Base-by-base conservation (phyloP, 2,329 filamentous ascomycete species). In the Diaporthe sp. region DNA sequence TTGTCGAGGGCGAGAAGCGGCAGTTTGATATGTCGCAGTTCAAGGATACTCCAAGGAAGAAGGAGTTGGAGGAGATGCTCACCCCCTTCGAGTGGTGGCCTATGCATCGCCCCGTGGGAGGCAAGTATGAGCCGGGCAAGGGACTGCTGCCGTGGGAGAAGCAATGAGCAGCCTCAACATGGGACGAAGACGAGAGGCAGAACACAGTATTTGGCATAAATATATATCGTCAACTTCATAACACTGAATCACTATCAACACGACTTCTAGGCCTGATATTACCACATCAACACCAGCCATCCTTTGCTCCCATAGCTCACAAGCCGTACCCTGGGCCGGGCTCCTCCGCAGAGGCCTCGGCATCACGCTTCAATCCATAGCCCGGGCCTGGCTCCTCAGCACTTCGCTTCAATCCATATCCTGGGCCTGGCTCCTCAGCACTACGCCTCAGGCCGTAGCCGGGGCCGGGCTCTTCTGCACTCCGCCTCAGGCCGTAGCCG, bases 61-160 rank as follows among this genome's bases (percentile, higher is more conserved):
- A 61, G 55, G 55, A 71, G 32, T 30, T 71, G 44, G 37, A 71
- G 17, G 42, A 71, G 13, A n/a, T 71, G 37, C 13, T 51, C 32
- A 71, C 13, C n/a, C 69, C 69, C 9, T 71, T 71, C 42, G 55
- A 71, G 55, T 71, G 69, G 69, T 71, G 69, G 69, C 69, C 69
- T n/a, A 71, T 71, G 69, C 32, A 63, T 51, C 55, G 69, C 10
- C 69, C 69, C 13, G 55, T 61, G 42, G 30, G 55, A 39, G 69
- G 69, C 42, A 37, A 59, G 8, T 71, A 59, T 53, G 55, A 71
- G 69, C 55, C 69, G 30, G 69, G 69, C 35, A 59, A 61, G 55
- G 69, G 32, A 51, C 15, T 59, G 27, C 56, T 61, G 30, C 55
- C 69, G 19, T 63, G 69, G 69, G 69, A 71, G 47, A 68, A 53